phyloP scores from a whole-genome alignment of 257 asterid genomes.

The Solanum raphanifolium region DNA sequence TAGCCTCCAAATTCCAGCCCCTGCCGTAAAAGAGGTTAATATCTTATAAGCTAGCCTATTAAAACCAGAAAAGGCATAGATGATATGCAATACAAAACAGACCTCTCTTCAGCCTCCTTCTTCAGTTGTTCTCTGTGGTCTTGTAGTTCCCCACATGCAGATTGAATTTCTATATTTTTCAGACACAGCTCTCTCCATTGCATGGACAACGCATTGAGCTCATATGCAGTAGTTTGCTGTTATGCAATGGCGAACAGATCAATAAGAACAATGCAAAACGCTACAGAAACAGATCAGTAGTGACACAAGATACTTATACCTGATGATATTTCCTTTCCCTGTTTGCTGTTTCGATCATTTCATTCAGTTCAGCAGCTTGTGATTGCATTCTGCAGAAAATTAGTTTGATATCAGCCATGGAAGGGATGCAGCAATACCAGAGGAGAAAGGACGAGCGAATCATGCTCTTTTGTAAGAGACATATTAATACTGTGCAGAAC shows the following conservation, averaged over 20 bases:
- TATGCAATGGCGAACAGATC: constrained; percentile 5
- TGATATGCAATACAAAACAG: neutral
- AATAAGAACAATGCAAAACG: neutral
- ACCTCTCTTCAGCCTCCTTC: constrained; percentile 58
- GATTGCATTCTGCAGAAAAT: constrained; percentile 52
- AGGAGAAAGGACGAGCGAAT: neutral
- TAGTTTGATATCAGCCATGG: neutral
- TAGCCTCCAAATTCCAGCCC: constrained; percentile 62
- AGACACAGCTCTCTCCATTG: constrained; percentile 94
- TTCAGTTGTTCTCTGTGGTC: constrained; percentile 43
- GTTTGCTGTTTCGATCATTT: constrained; percentile 69
- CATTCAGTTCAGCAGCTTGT: constrained; percentile 62
- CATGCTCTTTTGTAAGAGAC: neutral
- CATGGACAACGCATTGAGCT: constrained; percentile 73
- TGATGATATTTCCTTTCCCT: constrained; percentile 98
- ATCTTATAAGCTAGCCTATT: constrained; percentile 1
- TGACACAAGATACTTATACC: constrained; percentile 28
- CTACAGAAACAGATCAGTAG: neutral
- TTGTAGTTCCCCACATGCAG: constrained; percentile 68
- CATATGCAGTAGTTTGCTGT: constrained; percentile 95
- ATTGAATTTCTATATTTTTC: constrained; percentile 82
- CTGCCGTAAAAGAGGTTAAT: constrained; percentile 19
- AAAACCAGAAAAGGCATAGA: neutral
- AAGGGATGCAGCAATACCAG: neutral
- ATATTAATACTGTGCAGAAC: neutral